Conservation (phyloP, 441 rosid species). For the Adansonia rubrostipa region DNA sequence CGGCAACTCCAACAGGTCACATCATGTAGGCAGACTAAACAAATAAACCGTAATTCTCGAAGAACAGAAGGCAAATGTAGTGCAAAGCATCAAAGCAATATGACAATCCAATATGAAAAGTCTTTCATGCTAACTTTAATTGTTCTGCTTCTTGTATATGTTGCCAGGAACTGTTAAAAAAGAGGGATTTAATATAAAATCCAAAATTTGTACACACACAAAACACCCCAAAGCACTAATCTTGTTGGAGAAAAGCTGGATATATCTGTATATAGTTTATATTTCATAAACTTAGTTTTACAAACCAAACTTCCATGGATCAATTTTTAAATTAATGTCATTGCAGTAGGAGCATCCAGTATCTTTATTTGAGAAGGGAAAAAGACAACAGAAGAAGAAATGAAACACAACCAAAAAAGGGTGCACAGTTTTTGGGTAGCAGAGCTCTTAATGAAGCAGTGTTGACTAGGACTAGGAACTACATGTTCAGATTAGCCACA, state of each 20-base stretch:
- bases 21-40: neutral
- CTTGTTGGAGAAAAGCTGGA: neutral
- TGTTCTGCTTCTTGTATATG: neutral
- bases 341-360: neutral
- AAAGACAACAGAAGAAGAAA: conserved; percentile 12
- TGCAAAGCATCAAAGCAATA: neutral
- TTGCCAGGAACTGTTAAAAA: neutral
- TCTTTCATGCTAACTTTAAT: neutral
- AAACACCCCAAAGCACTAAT: neutral
- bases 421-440: neutral
- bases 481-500: neutral
- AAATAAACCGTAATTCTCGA: neutral
- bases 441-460: neutral
- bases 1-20: neutral
- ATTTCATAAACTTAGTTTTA: neutral
- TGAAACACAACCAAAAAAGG: neutral
- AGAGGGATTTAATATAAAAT: neutral
- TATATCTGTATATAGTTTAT: neutral
- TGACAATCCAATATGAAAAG: neutral
- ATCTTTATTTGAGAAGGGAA: neutral
- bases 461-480: neutral
- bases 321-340: neutral
- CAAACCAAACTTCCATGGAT: neutral
- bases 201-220: neutral
- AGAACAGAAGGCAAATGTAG: neutral